These are phyloP conservation scores for Epichloe sibirici DNA, from an alignment of 2,329 filamentous ascomycete species.

Conservation along the genomic window DNA sequence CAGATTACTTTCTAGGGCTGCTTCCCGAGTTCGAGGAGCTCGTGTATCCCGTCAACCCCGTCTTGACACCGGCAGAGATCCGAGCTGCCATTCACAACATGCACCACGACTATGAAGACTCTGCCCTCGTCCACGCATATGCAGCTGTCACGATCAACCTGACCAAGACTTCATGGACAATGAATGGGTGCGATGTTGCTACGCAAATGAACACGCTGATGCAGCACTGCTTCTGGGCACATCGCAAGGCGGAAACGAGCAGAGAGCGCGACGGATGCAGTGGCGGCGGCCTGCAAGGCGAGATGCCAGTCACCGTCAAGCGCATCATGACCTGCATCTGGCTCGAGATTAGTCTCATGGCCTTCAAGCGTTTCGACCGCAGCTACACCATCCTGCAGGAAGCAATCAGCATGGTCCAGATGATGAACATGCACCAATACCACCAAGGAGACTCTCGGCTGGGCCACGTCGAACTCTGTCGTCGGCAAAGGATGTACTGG, in stretches of 20 bases:
- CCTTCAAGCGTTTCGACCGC: conserved; percentile 31
- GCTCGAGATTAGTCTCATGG: conserved; percentile 38
- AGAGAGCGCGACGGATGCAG: conserved; percentile 18
- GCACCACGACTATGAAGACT: conserved; percentile 20
- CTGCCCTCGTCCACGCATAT: conserved; percentile 24
- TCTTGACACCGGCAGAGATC: conserved; percentile 20
- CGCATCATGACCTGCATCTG: conserved; percentile 37
- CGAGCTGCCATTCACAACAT: conserved; percentile 19
- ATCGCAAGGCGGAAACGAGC: conserved; percentile 15
- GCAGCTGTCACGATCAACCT: conserved; percentile 25
- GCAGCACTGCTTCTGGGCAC: conserved; percentile 12
- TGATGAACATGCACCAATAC: conserved; percentile 30
- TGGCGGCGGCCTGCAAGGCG: conserved; percentile 22
- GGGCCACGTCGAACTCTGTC: conserved; percentile 8
- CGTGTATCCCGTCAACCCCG: conserved; percentile 26
- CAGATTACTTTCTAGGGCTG: conserved; percentile 22
- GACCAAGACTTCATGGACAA: conserved; percentile 17
- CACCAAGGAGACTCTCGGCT: conserved; percentile 12
- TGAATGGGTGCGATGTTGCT: conserved; percentile 16
- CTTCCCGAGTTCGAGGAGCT: conserved; percentile 22
- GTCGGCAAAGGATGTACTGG: conserved; percentile 14
- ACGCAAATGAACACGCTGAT: conserved; percentile 19
- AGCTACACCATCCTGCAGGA: conserved; percentile 37
- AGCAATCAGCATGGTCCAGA: conserved; percentile 30
- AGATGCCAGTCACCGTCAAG: conserved; percentile 27